phyloP scores from a whole-genome alignment of 2,329 filamentous ascomycete genomes.

The Juglanconis oblonga region DNA sequence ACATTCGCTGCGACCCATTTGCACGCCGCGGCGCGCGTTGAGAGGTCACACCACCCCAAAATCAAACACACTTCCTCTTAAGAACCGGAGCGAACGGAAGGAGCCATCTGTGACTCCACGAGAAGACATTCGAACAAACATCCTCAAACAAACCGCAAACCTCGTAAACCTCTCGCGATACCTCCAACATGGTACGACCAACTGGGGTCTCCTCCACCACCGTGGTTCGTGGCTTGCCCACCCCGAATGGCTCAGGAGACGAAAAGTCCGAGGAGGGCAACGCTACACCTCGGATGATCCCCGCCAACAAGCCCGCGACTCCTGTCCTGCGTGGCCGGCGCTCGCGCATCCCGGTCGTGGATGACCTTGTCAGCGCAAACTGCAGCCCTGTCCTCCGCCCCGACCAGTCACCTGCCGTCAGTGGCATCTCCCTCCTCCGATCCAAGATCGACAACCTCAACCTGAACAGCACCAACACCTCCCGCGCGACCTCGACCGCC shows the following conservation, averaged over 20 bases:
- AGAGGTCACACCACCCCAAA: slow-evolving; percentile 26
- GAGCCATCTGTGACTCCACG: not conserved
- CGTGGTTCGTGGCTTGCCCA: slow-evolving; percentile 53
- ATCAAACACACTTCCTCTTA: not conserved
- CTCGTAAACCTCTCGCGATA: not conserved
- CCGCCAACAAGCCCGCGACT: slow-evolving; percentile 20
- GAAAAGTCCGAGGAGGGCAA: slow-evolving; percentile 53
- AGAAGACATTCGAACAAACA: not conserved
- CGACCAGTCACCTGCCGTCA: slow-evolving; percentile 50
- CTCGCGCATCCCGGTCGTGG: slow-evolving; percentile 39
- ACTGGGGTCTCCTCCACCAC: slow-evolving; percentile 50
- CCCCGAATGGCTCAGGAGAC: slow-evolving; percentile 53
- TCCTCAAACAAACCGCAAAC: not conserved
- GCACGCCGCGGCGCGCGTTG: slow-evolving; percentile 55
- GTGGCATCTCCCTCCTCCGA: slow-evolving; percentile 80
- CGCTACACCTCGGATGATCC: slow-evolving; percentile 21
- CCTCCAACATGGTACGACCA: slow-evolving; percentile 41
- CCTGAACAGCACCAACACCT: slow-evolving; percentile 46
- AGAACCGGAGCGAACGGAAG: not conserved
- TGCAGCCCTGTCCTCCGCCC: slow-evolving; percentile 59
- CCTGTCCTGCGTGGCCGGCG: slow-evolving; percentile 32
- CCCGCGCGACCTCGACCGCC: slow-evolving; percentile 53
- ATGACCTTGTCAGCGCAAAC: slow-evolving; percentile 60
- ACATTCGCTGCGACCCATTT: slow-evolving; percentile 56
- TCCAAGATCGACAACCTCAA: slow-evolving; percentile 76